These are phyloP conservation scores for Oropetium thomaeum DNA, from an alignment of 176 grass and related monocot species.

Conservation along the genomic window DNA sequence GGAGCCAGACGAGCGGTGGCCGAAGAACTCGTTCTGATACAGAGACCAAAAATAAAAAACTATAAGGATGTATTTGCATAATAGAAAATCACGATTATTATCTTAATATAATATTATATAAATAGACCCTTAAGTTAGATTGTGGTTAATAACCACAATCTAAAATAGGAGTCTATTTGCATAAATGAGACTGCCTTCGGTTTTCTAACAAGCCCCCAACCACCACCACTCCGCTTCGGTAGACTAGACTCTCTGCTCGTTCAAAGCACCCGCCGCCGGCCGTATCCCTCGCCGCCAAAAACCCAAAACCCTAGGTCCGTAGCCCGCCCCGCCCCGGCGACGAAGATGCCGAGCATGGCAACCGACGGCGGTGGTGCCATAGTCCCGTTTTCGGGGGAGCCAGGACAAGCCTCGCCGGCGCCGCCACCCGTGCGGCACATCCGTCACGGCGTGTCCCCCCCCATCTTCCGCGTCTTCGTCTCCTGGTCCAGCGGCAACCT, in stretches of 20 bases:
- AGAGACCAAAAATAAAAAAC: neutral
- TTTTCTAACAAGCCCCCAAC: conserved; percentile 23
- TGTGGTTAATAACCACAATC: neutral
- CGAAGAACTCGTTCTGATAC: neutral
- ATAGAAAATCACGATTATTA: neutral
- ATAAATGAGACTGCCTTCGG: neutral
- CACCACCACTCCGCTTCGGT: neutral
- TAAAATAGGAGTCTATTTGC: neutral
- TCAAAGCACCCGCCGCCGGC: neutral
- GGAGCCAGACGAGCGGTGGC: neutral
- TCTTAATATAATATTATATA: too few relatives aligned
- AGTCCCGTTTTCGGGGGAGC: conserved; percentile 59
- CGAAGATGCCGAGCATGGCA: conserved; percentile 69
- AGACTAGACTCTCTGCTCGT: neutral
- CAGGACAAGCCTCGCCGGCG: conserved; percentile 9
- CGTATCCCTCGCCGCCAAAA: conserved; percentile 32
- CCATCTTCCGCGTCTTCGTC: conserved; percentile 72
- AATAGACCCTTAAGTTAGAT: too few relatives aligned
- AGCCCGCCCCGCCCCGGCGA: neutral
- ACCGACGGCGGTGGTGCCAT: conserved; percentile 54
- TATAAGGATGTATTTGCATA: neutral
- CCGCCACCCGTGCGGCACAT: conserved; percentile 50
- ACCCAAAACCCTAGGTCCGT: conserved; percentile 71
- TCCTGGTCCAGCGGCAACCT: conserved; percentile 86
- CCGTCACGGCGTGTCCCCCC: conserved; percentile 57